Conservation (phyloP, 352 stramenopile species). For the Thalassiosira sp. region DNA sequence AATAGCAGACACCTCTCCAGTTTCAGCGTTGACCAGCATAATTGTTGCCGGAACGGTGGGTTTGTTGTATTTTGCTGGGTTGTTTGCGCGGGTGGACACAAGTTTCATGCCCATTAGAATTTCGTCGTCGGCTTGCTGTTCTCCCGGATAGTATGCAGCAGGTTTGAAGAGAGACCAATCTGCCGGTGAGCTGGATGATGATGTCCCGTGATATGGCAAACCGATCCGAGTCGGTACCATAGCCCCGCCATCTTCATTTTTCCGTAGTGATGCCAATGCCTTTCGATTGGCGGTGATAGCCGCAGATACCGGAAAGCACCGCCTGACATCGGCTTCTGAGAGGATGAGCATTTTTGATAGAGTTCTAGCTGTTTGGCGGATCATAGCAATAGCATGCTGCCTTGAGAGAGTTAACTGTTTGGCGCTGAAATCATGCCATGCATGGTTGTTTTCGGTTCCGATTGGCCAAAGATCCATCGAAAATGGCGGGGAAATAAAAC, state of each 20-base stretch:
- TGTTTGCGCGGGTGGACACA: conserved; percentile 60
- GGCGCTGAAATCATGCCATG: too few relatives aligned
- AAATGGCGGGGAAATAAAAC: neutral
- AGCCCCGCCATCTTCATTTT: conserved; percentile 39
- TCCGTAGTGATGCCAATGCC: conserved; percentile 52
- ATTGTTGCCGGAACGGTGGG: conserved; percentile 74
- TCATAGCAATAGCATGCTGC: conserved; percentile 17
- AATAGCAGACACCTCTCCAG: conserved; percentile 66
- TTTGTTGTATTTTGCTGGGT: conserved; percentile 57
- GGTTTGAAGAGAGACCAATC: conserved; percentile 82
- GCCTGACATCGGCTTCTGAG: conserved; percentile 61
- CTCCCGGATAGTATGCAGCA: conserved; percentile 59
- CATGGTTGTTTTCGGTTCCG: too few relatives aligned
- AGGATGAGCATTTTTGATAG: conserved; percentile 65
- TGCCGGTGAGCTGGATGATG: conserved; percentile 12
- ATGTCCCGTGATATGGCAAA: conserved; percentile 45
- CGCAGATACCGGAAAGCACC: conserved; percentile 55
- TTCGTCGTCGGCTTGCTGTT: conserved; percentile 13
- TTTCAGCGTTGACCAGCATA: conserved; percentile 69
- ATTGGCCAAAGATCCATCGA: too few relatives aligned
- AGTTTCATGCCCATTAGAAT: conserved; percentile 76
- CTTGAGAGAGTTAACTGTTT: too few relatives aligned
- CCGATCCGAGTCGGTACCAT: conserved; percentile 61
- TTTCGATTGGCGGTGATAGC: conserved; percentile 69
- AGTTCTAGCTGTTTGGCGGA: conserved; percentile 16